These are phyloP conservation scores for Candida pseudoviswanathii DNA, from an alignment of 1,139 yeast genomes.

Conservation along the genomic window DNA sequence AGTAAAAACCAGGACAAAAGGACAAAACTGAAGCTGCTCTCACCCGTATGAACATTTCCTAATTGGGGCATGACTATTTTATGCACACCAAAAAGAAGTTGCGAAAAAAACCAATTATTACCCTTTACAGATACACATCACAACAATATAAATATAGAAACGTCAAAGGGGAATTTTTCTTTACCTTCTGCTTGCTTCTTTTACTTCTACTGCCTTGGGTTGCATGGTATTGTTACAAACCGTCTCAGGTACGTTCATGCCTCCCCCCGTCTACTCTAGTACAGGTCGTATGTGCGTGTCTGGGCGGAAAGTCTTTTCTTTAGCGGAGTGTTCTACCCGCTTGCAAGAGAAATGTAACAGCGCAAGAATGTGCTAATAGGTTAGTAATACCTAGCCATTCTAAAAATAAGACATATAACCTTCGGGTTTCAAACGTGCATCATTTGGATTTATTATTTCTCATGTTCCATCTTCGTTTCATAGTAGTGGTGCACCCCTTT, in stretches of 20 bases:
- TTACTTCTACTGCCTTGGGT: too few species aligned
- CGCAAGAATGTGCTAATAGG: not conserved
- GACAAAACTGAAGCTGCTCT: not conserved
- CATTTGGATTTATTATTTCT: too few species aligned
- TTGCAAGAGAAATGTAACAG: not conserved
- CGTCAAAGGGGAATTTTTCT: constrained; percentile 3
- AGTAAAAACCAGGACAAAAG: not conserved
- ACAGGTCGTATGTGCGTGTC: too few species aligned
- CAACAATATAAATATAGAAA: not conserved
- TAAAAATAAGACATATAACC: too few species aligned
- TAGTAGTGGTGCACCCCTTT: too few species aligned
- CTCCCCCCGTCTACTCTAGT: not conserved
- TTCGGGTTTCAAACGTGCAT: too few species aligned
- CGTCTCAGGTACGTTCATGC: not conserved
- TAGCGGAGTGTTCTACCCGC: not conserved
- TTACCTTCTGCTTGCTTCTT: not conserved
- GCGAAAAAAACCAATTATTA: constrained; percentile 2
- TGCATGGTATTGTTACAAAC: not conserved
- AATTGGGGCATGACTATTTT: constrained; percentile 1
- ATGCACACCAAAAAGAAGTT: not conserved
- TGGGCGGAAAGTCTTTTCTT: not conserved
- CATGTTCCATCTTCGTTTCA: too few species aligned
- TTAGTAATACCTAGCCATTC: not conserved
- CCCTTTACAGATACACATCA: not conserved
- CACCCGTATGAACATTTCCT: constrained; percentile 1